Percentiles rank a stretch among this genome's conserved stretches.
Conservation (phyloP, 352 stramenopile species). For the Phytophthora pini region DNA sequence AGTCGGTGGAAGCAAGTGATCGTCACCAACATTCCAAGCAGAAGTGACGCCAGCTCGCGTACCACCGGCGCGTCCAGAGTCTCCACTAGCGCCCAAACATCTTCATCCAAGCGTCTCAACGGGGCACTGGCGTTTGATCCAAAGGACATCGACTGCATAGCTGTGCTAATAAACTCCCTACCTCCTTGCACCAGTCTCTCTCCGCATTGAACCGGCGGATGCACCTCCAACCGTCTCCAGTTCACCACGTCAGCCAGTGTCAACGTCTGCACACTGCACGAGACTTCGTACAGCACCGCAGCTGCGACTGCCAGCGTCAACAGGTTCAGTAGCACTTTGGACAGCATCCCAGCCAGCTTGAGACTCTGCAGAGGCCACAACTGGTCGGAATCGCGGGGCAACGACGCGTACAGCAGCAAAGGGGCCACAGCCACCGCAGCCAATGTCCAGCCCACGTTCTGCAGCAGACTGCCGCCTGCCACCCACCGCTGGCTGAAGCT, state of each 20-base stretch:
- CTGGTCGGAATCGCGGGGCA: conserved; percentile 22
- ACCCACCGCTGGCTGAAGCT: conserved; percentile 38
- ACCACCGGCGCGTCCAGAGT: conserved; percentile 36
- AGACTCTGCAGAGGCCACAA: conserved; percentile 53
- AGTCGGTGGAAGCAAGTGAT: conserved; percentile 63
- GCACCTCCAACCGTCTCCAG: conserved; percentile 36
- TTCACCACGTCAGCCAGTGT: conserved; percentile 8
- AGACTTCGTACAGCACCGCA: conserved; percentile 31
- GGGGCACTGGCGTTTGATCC: conserved; percentile 11
- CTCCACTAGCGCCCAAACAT: conserved; percentile 37
- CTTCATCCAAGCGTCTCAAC: conserved; percentile 34
- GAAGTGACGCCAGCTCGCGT: conserved; percentile 23
- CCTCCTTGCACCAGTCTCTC: conserved; percentile 29
- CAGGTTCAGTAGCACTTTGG: conserved; percentile 52
- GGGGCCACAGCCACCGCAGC: conserved; percentile 46
- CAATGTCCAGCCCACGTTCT: conserved; percentile 71
- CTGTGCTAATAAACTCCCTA: conserved; percentile 6
- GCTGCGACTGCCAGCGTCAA: conserved; percentile 29
- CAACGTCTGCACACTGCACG: conserved; percentile 31
- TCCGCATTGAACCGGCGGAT: conserved; percentile 30
- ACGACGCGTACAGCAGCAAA: conserved; percentile 52
- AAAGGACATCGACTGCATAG: conserved; percentile 19
- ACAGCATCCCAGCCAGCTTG: conserved; percentile 25
- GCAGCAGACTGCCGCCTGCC: conserved; percentile 38
- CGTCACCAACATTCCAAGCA: conserved; percentile 22